Percentiles rank a stretch among this genome's conserved stretches.
Conservation (phyloP, 1,284 basidiomycete species). For the Pterulicium gracile region DNA sequence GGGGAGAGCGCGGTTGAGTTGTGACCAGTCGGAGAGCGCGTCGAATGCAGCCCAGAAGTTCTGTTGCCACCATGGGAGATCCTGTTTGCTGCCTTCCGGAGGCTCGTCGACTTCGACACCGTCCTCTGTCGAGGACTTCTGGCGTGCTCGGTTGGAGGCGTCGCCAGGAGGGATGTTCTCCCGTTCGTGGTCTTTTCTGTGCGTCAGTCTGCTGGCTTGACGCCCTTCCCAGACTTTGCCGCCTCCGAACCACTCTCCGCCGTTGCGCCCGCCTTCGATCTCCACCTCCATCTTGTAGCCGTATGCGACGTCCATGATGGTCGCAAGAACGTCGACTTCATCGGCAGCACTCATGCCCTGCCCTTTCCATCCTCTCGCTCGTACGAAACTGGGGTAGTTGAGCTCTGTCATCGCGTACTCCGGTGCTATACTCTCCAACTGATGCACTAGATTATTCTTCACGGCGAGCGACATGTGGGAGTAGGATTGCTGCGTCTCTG, state of each 20-base stretch:
- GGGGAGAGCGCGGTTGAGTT: slow-evolving; percentile 68
- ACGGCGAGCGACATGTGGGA: slow-evolving; percentile 95
- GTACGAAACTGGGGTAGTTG: slow-evolving; percentile 86
- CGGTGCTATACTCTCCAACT: slow-evolving; percentile 85
- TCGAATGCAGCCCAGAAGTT: slow-evolving; percentile 96
- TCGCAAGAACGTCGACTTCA: slow-evolving; percentile 83
- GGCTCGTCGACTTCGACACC: slow-evolving; percentile 26
- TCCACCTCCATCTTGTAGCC: slow-evolving; percentile 88
- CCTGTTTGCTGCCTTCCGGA: slow-evolving; percentile 30
- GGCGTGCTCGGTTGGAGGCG: slow-evolving; percentile 13
- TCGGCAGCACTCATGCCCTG: slow-evolving; percentile 87
- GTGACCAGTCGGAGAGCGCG: slow-evolving; percentile 72
- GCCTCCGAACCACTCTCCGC: slow-evolving; percentile 86
- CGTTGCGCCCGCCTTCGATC: slow-evolving; percentile 70
- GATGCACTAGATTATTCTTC: slow-evolving; percentile 72
- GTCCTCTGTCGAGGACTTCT: slow-evolving; percentile 15
- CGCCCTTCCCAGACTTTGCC: slow-evolving; percentile 59
- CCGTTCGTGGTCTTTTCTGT: slow-evolving; percentile 29
- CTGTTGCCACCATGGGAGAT: slow-evolving; percentile 70
- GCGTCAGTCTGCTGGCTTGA: slow-evolving; percentile 27
- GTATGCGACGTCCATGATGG: slow-evolving; percentile 84
- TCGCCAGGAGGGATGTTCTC: slow-evolving; percentile 30
- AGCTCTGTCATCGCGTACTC: slow-evolving; percentile 97
- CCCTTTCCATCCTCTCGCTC: slow-evolving; percentile 83
- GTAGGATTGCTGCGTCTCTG: slow-evolving; percentile 89